Base-by-base conservation (phyloP, 108 stramenopile species). In the Stephanodiscus triporus region DNA sequence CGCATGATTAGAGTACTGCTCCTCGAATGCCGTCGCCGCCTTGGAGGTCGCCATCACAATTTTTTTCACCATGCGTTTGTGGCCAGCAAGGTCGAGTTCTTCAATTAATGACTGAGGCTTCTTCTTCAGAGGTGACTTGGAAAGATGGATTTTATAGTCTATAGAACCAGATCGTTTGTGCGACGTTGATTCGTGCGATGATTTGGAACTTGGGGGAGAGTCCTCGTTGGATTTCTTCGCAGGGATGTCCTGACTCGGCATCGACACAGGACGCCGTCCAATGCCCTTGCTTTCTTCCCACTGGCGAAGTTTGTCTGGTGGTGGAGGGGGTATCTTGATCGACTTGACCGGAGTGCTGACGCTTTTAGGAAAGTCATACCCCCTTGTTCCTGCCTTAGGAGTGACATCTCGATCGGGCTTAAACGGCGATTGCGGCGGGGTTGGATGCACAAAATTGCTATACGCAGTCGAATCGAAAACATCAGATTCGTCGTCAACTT, bases 11-110 rank as follows among this genome's bases (percentile, higher is more conserved):
- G 62, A 63, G 40, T 80, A 80, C 63, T 74, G 65, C 58, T 87
- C 76, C 51, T 89, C 88, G 51, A 89, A 86, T 27, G 80, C 80
- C 24, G 78, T 63, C 19, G 87, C 86, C 40, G 91, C 91, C 7
- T 86, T 87, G 14, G 81, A 84, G 58, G 86, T 88, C 19, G 91
- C 91, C 26, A 84, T 75, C 5, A 86, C 89, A 32, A 92, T 73
- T 65, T 84, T 89, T 63, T 92, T 89, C 0, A 87, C 90, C 76
- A 89, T 79, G 61, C 76, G 76, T 17, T 57, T 68, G 36, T 84
- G 73, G 56, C 73, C 68, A n/a, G 56, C 37, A 14, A 80, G 73
- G 37, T 80, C 72, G 24, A 80, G 62, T 48, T 80, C 79, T 38
- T 80, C 79, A 29, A 60, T 50, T 9, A 80, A 49, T 9, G 79